A percentile compares a stretch with the other conserved stretches of the same genome.
These are phyloP conservation scores for Thamnidium elegans DNA, from an alignment of 192 early-diverging fungal genomes.

Conservation along the genomic window DNA sequence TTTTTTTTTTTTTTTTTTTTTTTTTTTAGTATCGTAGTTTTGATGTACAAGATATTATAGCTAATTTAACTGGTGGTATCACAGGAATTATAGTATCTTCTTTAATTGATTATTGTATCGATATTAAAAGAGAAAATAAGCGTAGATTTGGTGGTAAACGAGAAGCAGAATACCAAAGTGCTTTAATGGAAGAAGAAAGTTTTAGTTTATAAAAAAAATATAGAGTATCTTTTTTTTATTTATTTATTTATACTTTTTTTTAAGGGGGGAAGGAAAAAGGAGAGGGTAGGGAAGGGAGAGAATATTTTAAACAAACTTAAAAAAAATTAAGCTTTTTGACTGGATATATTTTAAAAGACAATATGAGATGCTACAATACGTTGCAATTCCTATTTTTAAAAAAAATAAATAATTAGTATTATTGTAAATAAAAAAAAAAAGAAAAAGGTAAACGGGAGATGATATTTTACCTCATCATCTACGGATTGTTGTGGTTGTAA, in stretches of 20 bases:
- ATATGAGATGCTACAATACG: slow-evolving; percentile 26
- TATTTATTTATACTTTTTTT: neutral
- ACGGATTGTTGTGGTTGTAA: slow-evolving; percentile 5
- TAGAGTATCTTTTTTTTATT: neutral
- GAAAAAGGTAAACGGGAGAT: neutral
- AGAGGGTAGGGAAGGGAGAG: too few relatives aligned
- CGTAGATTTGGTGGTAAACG: slow-evolving; percentile 29
- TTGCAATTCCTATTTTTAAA: slow-evolving; percentile 25
- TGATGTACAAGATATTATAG: slow-evolving; percentile 36
- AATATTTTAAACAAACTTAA: too few relatives aligned
- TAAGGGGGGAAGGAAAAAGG: too few relatives aligned
- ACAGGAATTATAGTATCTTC: slow-evolving; percentile 24
- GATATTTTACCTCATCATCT: slow-evolving; percentile 16
- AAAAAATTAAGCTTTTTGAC: too few relatives aligned
- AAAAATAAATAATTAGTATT: slow-evolving; percentile 1
- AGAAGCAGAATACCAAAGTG: slow-evolving; percentile 31
- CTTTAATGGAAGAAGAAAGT: slow-evolving; percentile 30
- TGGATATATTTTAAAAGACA: slow-evolving; percentile 16
- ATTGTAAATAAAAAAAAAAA: neutral
- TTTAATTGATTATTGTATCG: slow-evolving; percentile 16
- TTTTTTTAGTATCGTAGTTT: slow-evolving; percentile 35
- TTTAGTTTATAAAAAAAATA: slow-evolving; percentile 16
- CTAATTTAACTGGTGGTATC: slow-evolving; percentile 29
- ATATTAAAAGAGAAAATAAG: slow-evolving; percentile 20
- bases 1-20: neutral